These are phyloP conservation scores for Pterocarpus santalinus DNA, from an alignment of 306 rosid genomes.

Conservation along the genomic window DNA sequence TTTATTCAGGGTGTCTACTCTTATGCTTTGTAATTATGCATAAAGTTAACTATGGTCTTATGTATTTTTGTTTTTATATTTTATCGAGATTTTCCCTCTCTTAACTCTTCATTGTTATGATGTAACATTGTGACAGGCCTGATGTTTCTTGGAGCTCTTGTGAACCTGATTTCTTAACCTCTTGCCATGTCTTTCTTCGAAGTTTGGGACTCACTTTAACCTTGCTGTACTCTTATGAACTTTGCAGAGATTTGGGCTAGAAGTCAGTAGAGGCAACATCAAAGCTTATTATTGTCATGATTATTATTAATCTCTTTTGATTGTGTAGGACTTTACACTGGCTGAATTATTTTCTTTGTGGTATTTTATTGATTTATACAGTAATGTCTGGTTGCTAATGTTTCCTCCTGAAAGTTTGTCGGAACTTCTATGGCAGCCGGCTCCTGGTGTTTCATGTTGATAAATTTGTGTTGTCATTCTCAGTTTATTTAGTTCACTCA, in stretches of 20 bases:
- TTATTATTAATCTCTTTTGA: conserved; percentile 48
- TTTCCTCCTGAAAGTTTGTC: conserved; percentile 53
- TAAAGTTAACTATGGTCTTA: conserved; percentile 25
- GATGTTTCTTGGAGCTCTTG: conserved; percentile 99
- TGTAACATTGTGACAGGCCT: conserved; percentile 93
- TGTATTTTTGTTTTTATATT: conserved; percentile 39
- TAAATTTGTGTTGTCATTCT: conserved; percentile 45
- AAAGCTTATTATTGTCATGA: conserved; percentile 48
- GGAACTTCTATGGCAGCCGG: conserved; percentile 56
- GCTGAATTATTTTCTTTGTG: conserved; percentile 48
- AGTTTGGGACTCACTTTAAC: conserved; percentile 99
- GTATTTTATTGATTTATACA: conserved; percentile 53
- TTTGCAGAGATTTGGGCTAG: conserved; percentile 90
- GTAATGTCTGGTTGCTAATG: conserved; percentile 63
- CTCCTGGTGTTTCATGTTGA: conserved; percentile 55
- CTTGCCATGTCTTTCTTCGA: conserved; percentile 99
- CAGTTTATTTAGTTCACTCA: conserved; percentile 47
- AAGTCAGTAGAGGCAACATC: conserved; percentile 64
- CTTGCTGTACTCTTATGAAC: conserved; percentile 98
- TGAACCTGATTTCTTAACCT: conserved; percentile 98
- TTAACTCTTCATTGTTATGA: conserved; percentile 73
- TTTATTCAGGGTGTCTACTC: not conserved
- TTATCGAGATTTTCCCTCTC: conserved; percentile 52
- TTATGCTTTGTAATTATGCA: not conserved
- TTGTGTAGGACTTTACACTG: conserved; percentile 55